Conservation (phyloP, 106 monocot genomes). For the Platanthera guangdongensis region DNA sequence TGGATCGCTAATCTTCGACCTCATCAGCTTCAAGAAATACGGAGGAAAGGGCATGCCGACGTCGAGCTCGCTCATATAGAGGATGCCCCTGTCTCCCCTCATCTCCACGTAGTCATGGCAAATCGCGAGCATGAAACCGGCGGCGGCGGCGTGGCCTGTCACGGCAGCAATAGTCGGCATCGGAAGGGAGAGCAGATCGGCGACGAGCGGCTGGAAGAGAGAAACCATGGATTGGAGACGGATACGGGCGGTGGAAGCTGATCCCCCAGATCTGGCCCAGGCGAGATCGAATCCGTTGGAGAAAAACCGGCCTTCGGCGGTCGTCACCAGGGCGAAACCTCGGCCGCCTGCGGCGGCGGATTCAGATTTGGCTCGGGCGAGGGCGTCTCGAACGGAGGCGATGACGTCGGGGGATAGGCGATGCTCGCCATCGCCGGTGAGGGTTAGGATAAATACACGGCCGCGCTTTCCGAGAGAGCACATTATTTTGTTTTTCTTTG, state of each 20-base stretch:
- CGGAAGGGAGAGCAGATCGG: constrained; percentile 52
- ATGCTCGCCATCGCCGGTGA: constrained; percentile 60
- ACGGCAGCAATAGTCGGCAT: constrained; percentile 62
- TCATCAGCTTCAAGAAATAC: constrained; percentile 28
- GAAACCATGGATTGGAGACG: constrained; percentile 24
- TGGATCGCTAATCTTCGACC: constrained; percentile 34
- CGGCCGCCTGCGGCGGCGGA: constrained; percentile 9
- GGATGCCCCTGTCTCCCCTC: constrained; percentile 41
- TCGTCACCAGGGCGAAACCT: constrained; percentile 41
- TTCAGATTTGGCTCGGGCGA: constrained; percentile 29
- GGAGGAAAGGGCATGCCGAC: constrained; percentile 21
- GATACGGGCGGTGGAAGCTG: constrained; percentile 18
- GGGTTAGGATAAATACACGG: constrained; percentile 50
- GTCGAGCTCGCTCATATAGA: constrained; percentile 61
- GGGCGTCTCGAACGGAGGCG: constrained; percentile 32
- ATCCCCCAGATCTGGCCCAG: constrained; percentile 30
- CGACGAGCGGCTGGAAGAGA: constrained; percentile 24
- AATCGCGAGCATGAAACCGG: constrained; percentile 50
- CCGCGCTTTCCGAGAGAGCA: constrained; percentile 62
- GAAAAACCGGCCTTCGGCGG: constrained; percentile 59
- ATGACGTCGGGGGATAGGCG: constrained; percentile 35
- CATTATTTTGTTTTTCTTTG: constrained; percentile 14
- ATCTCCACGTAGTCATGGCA: constrained; percentile 42
- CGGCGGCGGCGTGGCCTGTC: constrained; percentile 58
- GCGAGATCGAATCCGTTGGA: constrained; percentile 75